Evolutionary conservation across 2,329 filamentous ascomycete species (phyloP).

Genomic region (Botrytis paeoniae): DNA sequence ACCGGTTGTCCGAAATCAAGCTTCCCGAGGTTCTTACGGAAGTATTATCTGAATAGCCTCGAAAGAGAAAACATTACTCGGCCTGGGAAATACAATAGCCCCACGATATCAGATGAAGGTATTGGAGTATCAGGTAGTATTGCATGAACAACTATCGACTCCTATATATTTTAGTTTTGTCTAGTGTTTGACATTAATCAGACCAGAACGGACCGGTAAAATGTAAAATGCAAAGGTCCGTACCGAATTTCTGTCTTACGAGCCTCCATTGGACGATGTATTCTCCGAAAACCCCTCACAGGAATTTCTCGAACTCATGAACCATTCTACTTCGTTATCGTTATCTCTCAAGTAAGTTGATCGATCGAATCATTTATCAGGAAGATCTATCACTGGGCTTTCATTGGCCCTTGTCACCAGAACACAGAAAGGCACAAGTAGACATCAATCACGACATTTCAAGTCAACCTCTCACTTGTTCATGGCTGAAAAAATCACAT

Average conservation of each 20-base stretch:
- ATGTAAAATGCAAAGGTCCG: slow-evolving; percentile 8
- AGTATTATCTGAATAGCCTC: background rate
- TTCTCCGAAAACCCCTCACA: background rate
- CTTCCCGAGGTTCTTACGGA: background rate
- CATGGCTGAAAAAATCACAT: too few relatives aligned
- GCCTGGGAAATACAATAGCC: background rate
- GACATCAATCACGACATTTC: background rate
- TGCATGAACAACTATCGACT: background rate
- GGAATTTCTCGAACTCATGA: background rate
- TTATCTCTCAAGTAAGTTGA: background rate
- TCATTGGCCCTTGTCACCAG: background rate
- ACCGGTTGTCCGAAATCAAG: background rate
- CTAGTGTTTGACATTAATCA: background rate
- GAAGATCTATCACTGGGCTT: background rate
- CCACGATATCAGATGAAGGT: background rate
- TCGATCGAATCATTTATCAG: background rate
- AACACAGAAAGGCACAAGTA: background rate
- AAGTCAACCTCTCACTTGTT: background rate
- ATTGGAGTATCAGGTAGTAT: background rate
- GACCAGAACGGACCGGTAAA: background rate
- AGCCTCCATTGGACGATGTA: background rate
- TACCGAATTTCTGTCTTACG: background rate
- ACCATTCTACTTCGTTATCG: background rate
- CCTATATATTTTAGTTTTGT: background rate
- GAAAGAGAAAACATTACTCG: background rate